Percentiles rank a stretch among this genome's conserved stretches.
Evolutionary conservation across 2,329 filamentous ascomycete species (phyloP).

Genomic region (Diatrype stigma): DNA sequence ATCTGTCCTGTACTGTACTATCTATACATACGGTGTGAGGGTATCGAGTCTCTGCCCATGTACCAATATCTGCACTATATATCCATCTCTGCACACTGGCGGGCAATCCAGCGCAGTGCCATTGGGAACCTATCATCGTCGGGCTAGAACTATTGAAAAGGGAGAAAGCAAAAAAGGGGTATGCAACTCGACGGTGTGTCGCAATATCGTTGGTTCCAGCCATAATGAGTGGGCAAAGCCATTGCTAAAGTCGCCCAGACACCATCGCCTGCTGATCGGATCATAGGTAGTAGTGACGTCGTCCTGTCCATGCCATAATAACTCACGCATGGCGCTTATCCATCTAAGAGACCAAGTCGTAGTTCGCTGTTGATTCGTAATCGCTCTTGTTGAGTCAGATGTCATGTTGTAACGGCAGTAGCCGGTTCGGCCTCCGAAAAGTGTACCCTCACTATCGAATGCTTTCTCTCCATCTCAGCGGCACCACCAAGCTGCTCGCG

Average conservation of each 20-base stretch:
- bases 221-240: neutral
- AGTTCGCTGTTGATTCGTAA: too few relatives aligned
- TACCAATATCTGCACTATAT: neutral
- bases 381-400: too few relatives aligned
- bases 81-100: neutral
- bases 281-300: slow-evolving; percentile 1
- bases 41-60: neutral
- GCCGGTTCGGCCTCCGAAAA: slow-evolving; percentile 28
- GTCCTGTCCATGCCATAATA: slow-evolving; percentile 5
- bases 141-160: neutral
- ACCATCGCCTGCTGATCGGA: slow-evolving; percentile 3
- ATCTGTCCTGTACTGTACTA: neutral
- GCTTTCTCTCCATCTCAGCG: slow-evolving; percentile 19
- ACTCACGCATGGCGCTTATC: too few relatives aligned
- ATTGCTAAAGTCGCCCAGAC: slow-evolving; percentile 7
- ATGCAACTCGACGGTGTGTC: neutral
- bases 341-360: too few relatives aligned
- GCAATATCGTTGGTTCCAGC: neutral
- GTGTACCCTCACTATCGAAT: slow-evolving; percentile 26
- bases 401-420: slow-evolving; percentile 24
- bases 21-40: neutral
- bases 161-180: too few relatives aligned
- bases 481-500: slow-evolving; percentile 29
- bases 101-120: too few relatives aligned
- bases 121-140: too few relatives aligned